Conservation (phyloP, 1,139 yeast species). For the Schwanniomyces etchellsii region DNA sequence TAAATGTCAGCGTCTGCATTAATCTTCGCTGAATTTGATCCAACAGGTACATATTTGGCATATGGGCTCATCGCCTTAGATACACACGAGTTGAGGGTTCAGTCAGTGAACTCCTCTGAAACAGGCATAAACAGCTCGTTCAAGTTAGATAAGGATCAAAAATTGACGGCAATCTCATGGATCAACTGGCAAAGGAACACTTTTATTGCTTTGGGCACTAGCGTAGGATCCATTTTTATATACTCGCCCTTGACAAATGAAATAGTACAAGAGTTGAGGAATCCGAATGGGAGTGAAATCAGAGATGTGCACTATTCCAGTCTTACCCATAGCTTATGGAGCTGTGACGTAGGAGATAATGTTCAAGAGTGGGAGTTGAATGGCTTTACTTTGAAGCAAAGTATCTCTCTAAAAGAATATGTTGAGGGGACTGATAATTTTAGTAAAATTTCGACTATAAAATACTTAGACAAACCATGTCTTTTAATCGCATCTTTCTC, state of each 20-base stretch:
- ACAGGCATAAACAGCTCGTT: constrained; percentile 35
- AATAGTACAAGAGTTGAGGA: constrained; percentile 44
- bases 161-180: constrained; percentile 57
- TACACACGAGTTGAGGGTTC: constrained; percentile 65
- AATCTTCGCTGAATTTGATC: constrained; percentile 43
- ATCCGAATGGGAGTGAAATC: constrained; percentile 48
- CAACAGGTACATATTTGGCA: constrained; percentile 56
- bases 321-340: constrained; percentile 48
- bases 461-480: constrained; percentile 33
- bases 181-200: constrained; percentile 33
- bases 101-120: constrained; percentile 38
- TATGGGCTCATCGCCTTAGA: constrained; percentile 68
- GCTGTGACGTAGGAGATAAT: constrained; percentile 58
- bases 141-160: constrained; percentile 50
- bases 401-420: constrained; percentile 36
- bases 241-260: constrained; percentile 66
- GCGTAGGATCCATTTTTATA: constrained; percentile 57
- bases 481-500: constrained; percentile 63
- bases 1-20: background rate
- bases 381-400: constrained; percentile 33
- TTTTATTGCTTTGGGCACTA: constrained; percentile 59
- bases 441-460: constrained; percentile 29
- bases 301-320: constrained; percentile 45
- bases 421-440: constrained; percentile 30
- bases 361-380: constrained; percentile 60